A percentile compares a stretch with the other conserved stretches of the same genome.
phyloP scores from a whole-genome alignment of 257 asterid species.

The Solanum gracilifrons region DNA sequence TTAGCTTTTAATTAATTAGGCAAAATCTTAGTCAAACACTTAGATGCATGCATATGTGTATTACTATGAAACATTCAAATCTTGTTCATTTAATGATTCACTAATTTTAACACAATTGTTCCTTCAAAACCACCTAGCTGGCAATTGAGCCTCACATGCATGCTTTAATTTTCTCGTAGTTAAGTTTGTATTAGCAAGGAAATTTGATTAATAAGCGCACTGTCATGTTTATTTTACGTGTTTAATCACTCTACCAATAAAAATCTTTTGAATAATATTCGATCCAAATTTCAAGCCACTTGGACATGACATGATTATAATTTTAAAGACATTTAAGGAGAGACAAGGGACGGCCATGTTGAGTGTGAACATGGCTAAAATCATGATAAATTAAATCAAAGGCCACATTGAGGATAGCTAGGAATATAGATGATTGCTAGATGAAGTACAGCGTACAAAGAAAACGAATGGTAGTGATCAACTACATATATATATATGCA shows the following conservation, averaged over 20 bases:
- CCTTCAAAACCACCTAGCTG: background rate
- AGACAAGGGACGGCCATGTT: background rate
- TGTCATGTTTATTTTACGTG: background rate
- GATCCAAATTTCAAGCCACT: background rate
- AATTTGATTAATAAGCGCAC: background rate
- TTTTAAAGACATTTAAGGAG: background rate
- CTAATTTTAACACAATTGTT: background rate
- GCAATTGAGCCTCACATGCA: background rate
- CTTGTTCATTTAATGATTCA: background rate
- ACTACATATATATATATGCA: background rate
- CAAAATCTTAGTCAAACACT: background rate
- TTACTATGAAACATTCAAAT: background rate
- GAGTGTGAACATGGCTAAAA: constrained; percentile 3
- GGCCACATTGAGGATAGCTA: background rate
- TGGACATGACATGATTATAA: background rate
- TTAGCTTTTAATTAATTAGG: background rate
- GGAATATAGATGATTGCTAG: background rate
- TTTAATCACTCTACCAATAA: background rate
- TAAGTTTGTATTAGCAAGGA: background rate
- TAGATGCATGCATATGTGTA: background rate
- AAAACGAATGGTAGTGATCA: background rate
- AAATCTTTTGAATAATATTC: background rate
- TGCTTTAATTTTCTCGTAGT: background rate
- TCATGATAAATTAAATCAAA: background rate
- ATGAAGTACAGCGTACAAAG: background rate